phyloP scores from a whole-genome alignment of 345 rosid species.

The Carallia pectinifolia region DNA sequence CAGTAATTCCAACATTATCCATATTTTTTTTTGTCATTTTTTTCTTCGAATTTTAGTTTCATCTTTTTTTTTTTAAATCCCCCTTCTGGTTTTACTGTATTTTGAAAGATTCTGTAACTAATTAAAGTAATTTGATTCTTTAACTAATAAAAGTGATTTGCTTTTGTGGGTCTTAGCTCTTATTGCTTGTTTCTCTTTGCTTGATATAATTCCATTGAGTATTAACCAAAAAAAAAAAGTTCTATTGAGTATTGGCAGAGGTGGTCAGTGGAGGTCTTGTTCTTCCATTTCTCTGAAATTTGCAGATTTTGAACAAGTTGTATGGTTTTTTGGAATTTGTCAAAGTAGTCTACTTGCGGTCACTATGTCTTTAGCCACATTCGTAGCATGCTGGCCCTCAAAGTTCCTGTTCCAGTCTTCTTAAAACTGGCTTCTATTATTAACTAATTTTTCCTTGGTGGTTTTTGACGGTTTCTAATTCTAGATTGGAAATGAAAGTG shows the following conservation, averaged over 20 bases:
- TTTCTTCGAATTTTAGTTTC: not conserved
- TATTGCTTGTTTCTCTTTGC: too few relatives aligned
- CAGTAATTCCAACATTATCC: conserved; percentile 39
- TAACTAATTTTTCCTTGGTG: not conserved
- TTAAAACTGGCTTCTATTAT: not conserved
- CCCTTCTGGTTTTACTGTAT: not conserved
- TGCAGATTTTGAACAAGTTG: not conserved
- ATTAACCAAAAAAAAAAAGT: too few relatives aligned
- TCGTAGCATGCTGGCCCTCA: not conserved
- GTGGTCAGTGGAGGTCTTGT: not conserved
- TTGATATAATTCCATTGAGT: not conserved
- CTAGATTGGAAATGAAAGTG: not conserved
- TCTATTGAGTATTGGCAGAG: not conserved
- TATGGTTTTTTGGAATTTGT: not conserved
- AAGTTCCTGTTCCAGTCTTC: not conserved
- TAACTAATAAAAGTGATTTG: too few relatives aligned
- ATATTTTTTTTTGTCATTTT: conserved; percentile 1
- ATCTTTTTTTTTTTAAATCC: not conserved
- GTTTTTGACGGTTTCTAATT: not conserved
- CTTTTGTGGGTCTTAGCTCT: too few relatives aligned
- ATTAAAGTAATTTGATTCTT: too few relatives aligned
- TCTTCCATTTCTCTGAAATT: not conserved
- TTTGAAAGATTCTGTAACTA: not conserved
- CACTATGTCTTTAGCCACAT: not conserved
- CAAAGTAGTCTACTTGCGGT: not conserved